phyloP scores from a whole-genome alignment of 441 rosid genomes.

The Eruca vesicaria region DNA sequence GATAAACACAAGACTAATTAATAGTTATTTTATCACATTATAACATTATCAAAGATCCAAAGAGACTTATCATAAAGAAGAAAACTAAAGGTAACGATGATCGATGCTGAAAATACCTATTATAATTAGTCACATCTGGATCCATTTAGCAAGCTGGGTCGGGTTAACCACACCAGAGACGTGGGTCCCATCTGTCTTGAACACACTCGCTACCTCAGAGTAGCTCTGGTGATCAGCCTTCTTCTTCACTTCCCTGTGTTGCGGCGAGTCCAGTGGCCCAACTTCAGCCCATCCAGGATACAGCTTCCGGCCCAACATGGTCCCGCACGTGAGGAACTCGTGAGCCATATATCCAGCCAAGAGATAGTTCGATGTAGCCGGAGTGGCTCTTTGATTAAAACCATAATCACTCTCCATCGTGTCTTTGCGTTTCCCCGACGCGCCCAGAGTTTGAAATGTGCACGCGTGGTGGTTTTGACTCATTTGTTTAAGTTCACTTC shows the following conservation, averaged over 20 bases:
- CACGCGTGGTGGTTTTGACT: conserved; percentile 42
- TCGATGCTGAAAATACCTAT: not conserved
- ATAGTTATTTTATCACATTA: too few relatives aligned
- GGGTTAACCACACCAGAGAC: conserved; percentile 72
- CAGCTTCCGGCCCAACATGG: conserved; percentile 53
- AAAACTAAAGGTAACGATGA: too few relatives aligned
- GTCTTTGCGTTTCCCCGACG: conserved; percentile 64
- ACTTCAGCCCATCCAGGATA: conserved; percentile 42
- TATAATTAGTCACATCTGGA: conserved; percentile 43
- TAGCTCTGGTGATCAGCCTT: conserved; percentile 37
- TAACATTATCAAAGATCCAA: too few relatives aligned
- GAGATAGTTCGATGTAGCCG: conserved; percentile 42
- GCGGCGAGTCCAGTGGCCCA: conserved; percentile 29
- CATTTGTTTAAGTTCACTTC: conserved; percentile 32
- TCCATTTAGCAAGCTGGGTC: conserved; percentile 67
- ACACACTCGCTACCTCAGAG: conserved; percentile 61
- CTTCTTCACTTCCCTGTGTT: conserved; percentile 26
- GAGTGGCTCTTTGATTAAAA: conserved; percentile 11
- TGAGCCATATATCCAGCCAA: conserved; percentile 85
- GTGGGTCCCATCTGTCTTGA: conserved; percentile 57
- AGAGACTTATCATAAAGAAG: too few relatives aligned
- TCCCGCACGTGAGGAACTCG: conserved; percentile 68
- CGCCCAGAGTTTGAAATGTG: conserved; percentile 42
- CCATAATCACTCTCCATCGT: conserved; percentile 33
- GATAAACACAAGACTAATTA: too few relatives aligned